Percentiles rank a stretch among this genome's conserved stretches.
phyloP scores from a whole-genome alignment of 805 yeast species.

The Saturnispora dispora region DNA sequence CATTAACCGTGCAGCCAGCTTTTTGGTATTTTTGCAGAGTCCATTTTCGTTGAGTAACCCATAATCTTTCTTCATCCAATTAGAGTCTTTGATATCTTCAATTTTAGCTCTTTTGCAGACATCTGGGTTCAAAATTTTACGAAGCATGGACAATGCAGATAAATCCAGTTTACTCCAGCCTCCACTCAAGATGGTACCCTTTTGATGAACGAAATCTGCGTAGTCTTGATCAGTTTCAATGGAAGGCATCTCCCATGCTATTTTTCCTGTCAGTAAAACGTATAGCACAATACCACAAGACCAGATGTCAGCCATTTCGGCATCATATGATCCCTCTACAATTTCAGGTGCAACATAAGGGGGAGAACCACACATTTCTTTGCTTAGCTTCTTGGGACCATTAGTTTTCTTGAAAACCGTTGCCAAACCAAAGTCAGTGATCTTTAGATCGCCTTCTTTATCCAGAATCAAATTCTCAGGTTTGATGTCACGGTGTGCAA shows the following conservation, averaged over 20 bases:
- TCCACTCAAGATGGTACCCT: slow-evolving; percentile 37
- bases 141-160: slow-evolving; percentile 39
- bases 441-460: slow-evolving; percentile 52
- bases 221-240: slow-evolving; percentile 36
- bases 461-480: slow-evolving; percentile 64
- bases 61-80: slow-evolving; percentile 44
- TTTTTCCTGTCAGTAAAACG: slow-evolving; percentile 54
- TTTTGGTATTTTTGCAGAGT: slow-evolving; percentile 43
- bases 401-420: slow-evolving; percentile 42
- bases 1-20: slow-evolving; percentile 42
- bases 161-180: slow-evolving; percentile 52
- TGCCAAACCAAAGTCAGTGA: slow-evolving; percentile 76
- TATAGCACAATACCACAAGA: slow-evolving; percentile 57
- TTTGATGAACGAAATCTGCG: slow-evolving; percentile 26
- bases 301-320: slow-evolving; percentile 57
- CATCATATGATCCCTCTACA: slow-evolving; percentile 39
- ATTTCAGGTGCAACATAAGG: slow-evolving; percentile 79
- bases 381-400: slow-evolving; percentile 39
- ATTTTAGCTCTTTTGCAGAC: slow-evolving; percentile 37
- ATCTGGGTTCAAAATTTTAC: slow-evolving; percentile 43
- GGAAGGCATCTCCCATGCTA: slow-evolving; percentile 64
- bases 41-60: slow-evolving; percentile 37
- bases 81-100: slow-evolving; percentile 37
- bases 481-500: slow-evolving; percentile 60
- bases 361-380: slow-evolving; percentile 59